phyloP scores from a whole-genome alignment of 148 eudicot species.

The Drosera capensis region DNA sequence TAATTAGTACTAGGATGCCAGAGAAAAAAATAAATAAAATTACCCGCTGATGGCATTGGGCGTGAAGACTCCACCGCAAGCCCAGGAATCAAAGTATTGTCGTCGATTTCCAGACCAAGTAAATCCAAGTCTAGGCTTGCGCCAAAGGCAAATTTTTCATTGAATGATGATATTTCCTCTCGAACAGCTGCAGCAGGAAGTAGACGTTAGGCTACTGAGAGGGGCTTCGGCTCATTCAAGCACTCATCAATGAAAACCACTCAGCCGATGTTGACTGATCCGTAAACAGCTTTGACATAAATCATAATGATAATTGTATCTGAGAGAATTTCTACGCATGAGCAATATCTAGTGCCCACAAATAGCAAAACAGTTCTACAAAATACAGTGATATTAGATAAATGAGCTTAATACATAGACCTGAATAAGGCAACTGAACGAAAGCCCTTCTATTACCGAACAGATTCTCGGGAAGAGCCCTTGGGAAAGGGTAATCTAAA shows the following conservation, averaged over 20 bases:
- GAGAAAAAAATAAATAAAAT: not conserved
- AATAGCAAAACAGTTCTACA: not conserved
- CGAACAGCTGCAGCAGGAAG: constrained; percentile 32
- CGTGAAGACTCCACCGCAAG: constrained; percentile 86
- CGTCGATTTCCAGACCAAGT: constrained; percentile 76
- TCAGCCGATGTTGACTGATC: not conserved
- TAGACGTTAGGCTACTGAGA: not conserved
- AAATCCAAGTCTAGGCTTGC: constrained; percentile 80
- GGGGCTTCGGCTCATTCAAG: not conserved
- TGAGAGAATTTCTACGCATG: not conserved
- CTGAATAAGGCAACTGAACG: constrained; percentile 85
- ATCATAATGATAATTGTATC: not conserved
- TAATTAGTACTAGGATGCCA: not conserved
- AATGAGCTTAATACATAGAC: constrained; percentile 15
- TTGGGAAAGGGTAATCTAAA: constrained; percentile 87
- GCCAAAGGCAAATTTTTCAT: constrained; percentile 51
- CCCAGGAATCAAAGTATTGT: constrained; percentile 76
- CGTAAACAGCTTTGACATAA: not conserved
- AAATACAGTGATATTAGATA: not conserved
- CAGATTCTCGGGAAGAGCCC: constrained; percentile 86
- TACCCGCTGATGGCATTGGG: constrained; percentile 87
- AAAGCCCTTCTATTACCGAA: constrained; percentile 96
- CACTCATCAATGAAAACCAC: not conserved
- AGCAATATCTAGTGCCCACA: not conserved
- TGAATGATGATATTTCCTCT: constrained; percentile 49